Evolutionary conservation across 345 rosid species (phyloP), one percentile per base, ranked within the genome.

Genomic region (Schrenkiella parvula): DNA sequence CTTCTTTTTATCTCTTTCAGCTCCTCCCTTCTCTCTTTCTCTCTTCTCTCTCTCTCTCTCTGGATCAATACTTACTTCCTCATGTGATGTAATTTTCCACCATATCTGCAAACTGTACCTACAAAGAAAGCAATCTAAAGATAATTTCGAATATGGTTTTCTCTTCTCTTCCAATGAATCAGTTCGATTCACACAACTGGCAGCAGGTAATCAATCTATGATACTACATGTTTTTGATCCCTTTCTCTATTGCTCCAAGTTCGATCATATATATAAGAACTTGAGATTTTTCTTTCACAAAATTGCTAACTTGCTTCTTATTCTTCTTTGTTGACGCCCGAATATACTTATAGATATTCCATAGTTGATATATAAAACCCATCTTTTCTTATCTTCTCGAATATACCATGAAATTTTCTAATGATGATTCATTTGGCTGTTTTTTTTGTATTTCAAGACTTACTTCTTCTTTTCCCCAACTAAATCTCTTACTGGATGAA

Each of bases 141-240:
- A 13, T 56, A 46, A 48, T 26, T 25, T 37, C 47, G 57, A 39
- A 72, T 37, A 78, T 78, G 77, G 64, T 26, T 12, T 74, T 71
- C 72, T 66, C 76, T 66, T 75, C 79, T 66, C 82, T 64, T 58
- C 77, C 73, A 43, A 11, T 79, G 50, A 55, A 64, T 53, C 77
- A 66, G 39, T 71, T 66, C 63, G 76, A 75, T 67, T 60, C 75
- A 63, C 53, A 38, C 12, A 56, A 76, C 47, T 76, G 71, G 80
- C 80, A 75, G 23, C 79, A 76, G 80, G 76, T 76, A 56, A 76
- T 37, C 44, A 44, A 2, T 54, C n/a, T 68, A 28, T 66, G 18
- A 54, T 57, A 38, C 28, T 37, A 59, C 10, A 59, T 54, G 62
- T 43, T 69, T 52, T 54, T 76, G 61, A 42, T 68, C 38, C 31